A percentile compares a stretch with the other conserved stretches of the same genome.
Evolutionary conservation across 1,284 basidiomycete species (phyloP).

Genomic region (Ceratobasidium sp.): DNA sequence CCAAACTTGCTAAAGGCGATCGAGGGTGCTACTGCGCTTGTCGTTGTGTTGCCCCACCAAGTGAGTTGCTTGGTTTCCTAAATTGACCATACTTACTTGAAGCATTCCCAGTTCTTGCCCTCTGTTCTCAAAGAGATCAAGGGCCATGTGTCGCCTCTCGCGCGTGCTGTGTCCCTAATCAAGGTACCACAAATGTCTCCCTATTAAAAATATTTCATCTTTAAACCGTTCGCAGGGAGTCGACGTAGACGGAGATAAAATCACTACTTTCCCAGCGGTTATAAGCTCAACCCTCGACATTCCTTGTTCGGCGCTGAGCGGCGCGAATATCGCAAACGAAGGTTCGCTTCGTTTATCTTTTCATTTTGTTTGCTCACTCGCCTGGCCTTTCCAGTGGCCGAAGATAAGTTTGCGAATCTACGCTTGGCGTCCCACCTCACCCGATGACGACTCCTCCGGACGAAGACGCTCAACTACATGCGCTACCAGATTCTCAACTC

Average conservation of each 20-base stretch:
- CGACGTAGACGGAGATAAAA: slow-evolving; percentile 58
- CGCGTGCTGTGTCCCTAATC: slow-evolving; percentile 57
- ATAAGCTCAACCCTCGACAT: slow-evolving; percentile 59
- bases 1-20: slow-evolving; percentile 58
- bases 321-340: slow-evolving; percentile 66
- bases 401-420: slow-evolving; percentile 64
- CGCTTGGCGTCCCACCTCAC: slow-evolving; percentile 57
- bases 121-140: slow-evolving; percentile 50
- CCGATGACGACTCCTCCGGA: slow-evolving; percentile 46
- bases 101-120: slow-evolving; percentile 50
- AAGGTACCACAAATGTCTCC: slow-evolving; percentile 47
- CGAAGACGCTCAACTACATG: slow-evolving; percentile 35
- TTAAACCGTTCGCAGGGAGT: slow-evolving; percentile 50
- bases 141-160: slow-evolving; percentile 52
- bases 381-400: slow-evolving; percentile 51
- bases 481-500: slow-evolving; percentile 44
- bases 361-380: neutral
- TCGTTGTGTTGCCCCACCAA: slow-evolving; percentile 63
- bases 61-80: slow-evolving; percentile 49
- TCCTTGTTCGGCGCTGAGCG: slow-evolving; percentile 59
- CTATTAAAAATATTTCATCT: neutral
- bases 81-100: too few species aligned
- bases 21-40: slow-evolving; percentile 59
- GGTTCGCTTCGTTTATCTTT: slow-evolving; percentile 45
- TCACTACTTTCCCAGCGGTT: slow-evolving; percentile 62